Base-by-base conservation (phyloP, 768 basidiomycete genomes). In the Gloeostereum incarnatum region DNA sequence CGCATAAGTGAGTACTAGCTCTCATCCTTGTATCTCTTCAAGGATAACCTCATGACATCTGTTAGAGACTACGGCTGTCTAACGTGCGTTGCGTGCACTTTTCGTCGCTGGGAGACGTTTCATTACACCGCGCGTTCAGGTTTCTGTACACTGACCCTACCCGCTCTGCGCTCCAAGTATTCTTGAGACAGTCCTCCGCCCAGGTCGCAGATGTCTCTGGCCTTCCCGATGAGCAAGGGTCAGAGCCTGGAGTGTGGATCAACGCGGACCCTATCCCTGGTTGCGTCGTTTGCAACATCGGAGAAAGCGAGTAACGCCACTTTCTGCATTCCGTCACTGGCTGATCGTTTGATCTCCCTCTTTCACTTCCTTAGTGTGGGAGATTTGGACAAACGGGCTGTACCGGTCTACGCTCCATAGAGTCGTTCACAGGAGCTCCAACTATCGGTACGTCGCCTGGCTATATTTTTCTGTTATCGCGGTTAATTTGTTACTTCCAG, bases 331-430 rank as follows among this genome's bases (percentile, higher is more conserved):
- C 29, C 14, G 19, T 33, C 22, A 16, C n/a, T 23, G 8, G n/a
- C n/a, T n/a, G n/a, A n/a, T n/a, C n/a, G 8, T 25, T 23, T n/a
- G 33, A 32, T 18, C 7, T 3, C 19, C 27, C 19, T 21, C 24
- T 23, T 2, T 31, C 31, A 11, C 14, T 8, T 16, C 16, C 11
- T 8, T 45, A 86, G 83, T 91, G 89, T 91, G 89, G 85, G 85
- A 92, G 66, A 70, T 81, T 32, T 94, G 90, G 90, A 81, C 84
- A 4, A 78, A 81, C 45, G 91, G 91, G 0, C 55, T 93, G 35
- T 96, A 94, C 64, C 74, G 68, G 40, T 84, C 88, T 26, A 93
- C 92, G 0, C 63, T 93, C n/a, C 92, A 94, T 57, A 73, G 88
- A 3, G 92, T 96, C 5, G 65, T 94, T 3, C 90, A 96, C 49